Base-by-base conservation (phyloP, 768 basidiomycete species). In the Arthromyces matolae region DNA sequence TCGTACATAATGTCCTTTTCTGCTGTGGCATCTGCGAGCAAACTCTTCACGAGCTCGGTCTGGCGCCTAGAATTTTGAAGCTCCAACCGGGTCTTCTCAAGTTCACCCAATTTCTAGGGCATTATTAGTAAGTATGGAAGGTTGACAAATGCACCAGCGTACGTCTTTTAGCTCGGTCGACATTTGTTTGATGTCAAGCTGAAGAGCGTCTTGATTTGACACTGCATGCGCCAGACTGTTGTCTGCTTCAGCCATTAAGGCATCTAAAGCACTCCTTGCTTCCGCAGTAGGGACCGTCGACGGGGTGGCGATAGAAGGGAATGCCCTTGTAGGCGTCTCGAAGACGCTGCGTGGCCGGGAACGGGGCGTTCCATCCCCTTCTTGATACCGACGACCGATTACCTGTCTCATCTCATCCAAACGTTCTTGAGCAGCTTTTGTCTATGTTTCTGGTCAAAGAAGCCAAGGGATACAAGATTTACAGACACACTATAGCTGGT, bases 1-100 rank as follows among this genome's bases (percentile, higher is more conserved):
- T 93, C 88, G 54, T 93, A 94, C 79, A 95, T 86, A 63, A 92
- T 88, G 59, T 93, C 89, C 65, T 94, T 89, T 71, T 96, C 93
- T 1, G 83, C 77, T 8, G 85, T 87, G 25, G 82, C 79, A 58
- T 94, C 88, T 14, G 77, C 75, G 12, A 92, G 72, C 23, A 93
- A 73, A 54, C 79, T 80, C 64, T 89, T 89, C 3, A 93, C 79
- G 23, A 92, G 69, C 55, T 89, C 89, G 51, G 82, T 84, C 62
- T 90, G 87, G 14, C 87, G 78, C 54, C 78, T 84, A 14, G 79
- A 66, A 53, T 78, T 82, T 59, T 84, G 79, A 24, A 93, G 71
- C 52, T 92, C 89, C 22, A 77, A 63, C 42, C 76, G 74, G 18
- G 77, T 64, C 47, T 73, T 77, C 57, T 86, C 84, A 4, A 89